Evolutionary conservation across 2,329 filamentous ascomycete species (phyloP), one percentile per base, ranked within the genome.

Genomic region (Claviceps lovelessii): DNA sequence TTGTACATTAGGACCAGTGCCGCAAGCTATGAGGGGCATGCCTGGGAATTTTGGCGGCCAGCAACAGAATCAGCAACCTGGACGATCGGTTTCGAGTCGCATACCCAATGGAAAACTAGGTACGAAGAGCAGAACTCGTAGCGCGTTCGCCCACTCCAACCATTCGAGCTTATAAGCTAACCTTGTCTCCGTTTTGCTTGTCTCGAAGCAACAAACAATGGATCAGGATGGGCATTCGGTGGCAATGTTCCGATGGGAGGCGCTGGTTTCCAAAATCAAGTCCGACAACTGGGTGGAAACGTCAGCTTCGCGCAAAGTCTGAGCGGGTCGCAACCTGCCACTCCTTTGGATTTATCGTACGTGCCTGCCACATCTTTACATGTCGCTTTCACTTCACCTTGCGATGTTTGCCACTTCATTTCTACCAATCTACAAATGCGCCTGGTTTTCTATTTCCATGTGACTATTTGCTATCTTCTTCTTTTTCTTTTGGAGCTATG

Each of bases 231-330:
- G 81, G 77, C 77, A 13, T 84, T 84, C 69, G 78, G 79, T 58
- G 76, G 76, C 55, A 78, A 74, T 61, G 73, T 82, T 62, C 79
- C 81, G 31, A 83, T 85, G 77, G 76, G 79, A 56, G 71, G 71
- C 61, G 74, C 74, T 62, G 72, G 73, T 47, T 71, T 81, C 55
- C 78, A 75, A 63, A 80, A 74, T 59, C 72, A 74, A 51, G 67
- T 72, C 54, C 73, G 78, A 63, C 76, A 81, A 70, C 68, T 80
- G 63, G 74, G 76, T 58, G 73, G 79, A 61, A 81, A 77, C 66
- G 72, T 81, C 56, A 85, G 81, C 67, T 85, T 85, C 68, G 81
- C 81, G 51, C 81, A 85, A 66, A 84, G 80, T 64, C 71, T 85
- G 63, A 77, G 76, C 63, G 79, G 79, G 58, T 83, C 81, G 56